Evolutionary conservation across 192 early-diverging fungal genomes (phyloP), one percentile per base, ranked within the genome.

Genomic region (Linderina pennispora): DNA sequence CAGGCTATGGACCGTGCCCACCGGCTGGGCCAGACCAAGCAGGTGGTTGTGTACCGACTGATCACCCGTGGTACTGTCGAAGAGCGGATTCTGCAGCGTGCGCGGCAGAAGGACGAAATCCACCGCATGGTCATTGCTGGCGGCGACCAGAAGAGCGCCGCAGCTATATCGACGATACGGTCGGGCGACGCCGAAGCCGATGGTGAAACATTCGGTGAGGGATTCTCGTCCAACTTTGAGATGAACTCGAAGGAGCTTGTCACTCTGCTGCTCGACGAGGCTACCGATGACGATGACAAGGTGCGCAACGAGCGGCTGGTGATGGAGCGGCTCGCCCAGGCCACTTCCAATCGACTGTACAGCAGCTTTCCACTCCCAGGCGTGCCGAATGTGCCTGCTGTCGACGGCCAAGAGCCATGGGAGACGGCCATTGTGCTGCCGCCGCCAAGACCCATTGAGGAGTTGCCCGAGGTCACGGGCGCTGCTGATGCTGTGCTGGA

Each of bases 61-160:
- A 82, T 91, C n/a, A 88, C 89, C 11, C 79, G 80, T 21, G 80
- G 81, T 7, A 89, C 89, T 0, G 84, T 91, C 20, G 89, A 91
- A 51, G 89, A 91, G 62, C 75, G 84, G 16, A 89, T 91, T 28
- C 54, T 89, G 34, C 72, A 80, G 57, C 79, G 89, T 17, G 87
- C 89, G 0, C 80, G 82, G 54, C 88, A 91, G 50, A 94, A 94
- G 75, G 89, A 92, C 61, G 85, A 94, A 55, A 93, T 93, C 16
- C 91, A 94, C 54, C 88, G 89, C 42, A 89, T 94, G 1, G 91
- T 94, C 28, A 92, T 94, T 48, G 84, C 88, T 14, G 91, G 92
- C n/a, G 89, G 89, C 5, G 89, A 90, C 45, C 84, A 83, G 55
- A 83, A 81, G 60, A 38, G 36, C 4, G 52, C 52, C 20, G 39